Conservation (phyloP, 176 grass and related monocot genomes). For the Eragrostis nindensis region DNA sequence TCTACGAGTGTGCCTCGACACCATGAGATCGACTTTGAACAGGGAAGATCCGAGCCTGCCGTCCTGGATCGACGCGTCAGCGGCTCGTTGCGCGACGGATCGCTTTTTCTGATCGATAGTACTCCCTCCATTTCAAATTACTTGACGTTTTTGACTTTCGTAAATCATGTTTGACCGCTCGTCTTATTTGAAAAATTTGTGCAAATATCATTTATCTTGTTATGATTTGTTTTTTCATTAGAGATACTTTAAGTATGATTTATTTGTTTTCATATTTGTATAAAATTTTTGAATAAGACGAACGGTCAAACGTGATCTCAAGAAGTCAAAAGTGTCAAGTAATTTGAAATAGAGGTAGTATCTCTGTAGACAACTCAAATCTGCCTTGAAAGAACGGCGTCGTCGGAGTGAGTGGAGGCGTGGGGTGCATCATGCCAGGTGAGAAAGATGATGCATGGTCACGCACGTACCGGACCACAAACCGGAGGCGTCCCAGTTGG, state of each 20-base stretch:
- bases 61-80: not conserved
- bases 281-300: too few species aligned
- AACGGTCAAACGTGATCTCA: too few species aligned
- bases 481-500: not conserved
- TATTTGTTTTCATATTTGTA: too few species aligned
- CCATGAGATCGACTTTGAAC: slow-evolving; percentile 18
- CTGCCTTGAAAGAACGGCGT: not conserved
- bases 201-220: too few species aligned
- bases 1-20: not conserved
- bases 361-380: slow-evolving; percentile 6
- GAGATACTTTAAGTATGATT: too few species aligned
- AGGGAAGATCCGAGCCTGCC: not conserved
- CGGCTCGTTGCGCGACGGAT: not conserved
- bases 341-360: too few species aligned
- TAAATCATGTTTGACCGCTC: too few species aligned
- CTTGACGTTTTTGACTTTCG: too few species aligned
- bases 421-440: not conserved
- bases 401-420: not conserved
- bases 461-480: not conserved
- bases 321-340: too few species aligned
- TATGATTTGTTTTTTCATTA: too few species aligned
- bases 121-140: too few species aligned
- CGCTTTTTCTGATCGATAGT: not conserved
- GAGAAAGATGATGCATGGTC: not conserved
- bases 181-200: too few species aligned